Evolutionary conservation across 805 yeast species (phyloP).

Genomic region (Tetrapisispora namnaoensis): DNA sequence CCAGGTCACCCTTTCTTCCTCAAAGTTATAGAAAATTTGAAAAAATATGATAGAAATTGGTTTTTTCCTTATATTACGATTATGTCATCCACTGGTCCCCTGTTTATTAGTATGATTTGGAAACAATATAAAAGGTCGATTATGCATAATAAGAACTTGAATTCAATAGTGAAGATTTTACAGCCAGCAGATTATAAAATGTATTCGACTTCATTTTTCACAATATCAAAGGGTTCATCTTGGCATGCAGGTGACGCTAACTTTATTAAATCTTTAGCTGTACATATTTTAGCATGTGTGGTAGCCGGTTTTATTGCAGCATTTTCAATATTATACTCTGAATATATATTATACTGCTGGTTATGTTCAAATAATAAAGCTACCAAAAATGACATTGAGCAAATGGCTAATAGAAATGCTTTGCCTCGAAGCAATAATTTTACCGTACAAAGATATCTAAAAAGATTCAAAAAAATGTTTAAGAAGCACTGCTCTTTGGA

Average conservation of each 20-base stretch:
- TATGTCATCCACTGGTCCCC: constrained; percentile 89
- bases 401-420: background rate
- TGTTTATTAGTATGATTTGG: constrained; percentile 76
- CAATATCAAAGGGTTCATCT: constrained; percentile 70
- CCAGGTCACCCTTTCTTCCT: constrained; percentile 79
- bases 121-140: constrained; percentile 70
- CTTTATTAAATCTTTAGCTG: constrained; percentile 58
- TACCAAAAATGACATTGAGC: background rate
- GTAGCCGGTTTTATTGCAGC: constrained; percentile 58
- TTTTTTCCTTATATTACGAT: constrained; percentile 79
- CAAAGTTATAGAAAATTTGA: constrained; percentile 53
- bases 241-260: constrained; percentile 89
- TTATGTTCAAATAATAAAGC: background rate
- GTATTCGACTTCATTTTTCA: constrained; percentile 50
- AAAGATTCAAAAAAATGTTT: background rate
- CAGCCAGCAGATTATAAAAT: constrained; percentile 64
- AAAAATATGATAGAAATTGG: constrained; percentile 63
- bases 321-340: constrained; percentile 33
- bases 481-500: background rate
- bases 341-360: constrained; percentile 33
- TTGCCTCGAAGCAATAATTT: background rate
- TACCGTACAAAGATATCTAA: background rate
- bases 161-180: constrained; percentile 42
- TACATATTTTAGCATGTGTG: constrained; percentile 63
- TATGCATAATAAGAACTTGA: constrained; percentile 42